These are phyloP conservation scores for Physocladia obscura DNA, from an alignment of 192 early-diverging fungal species.

Conservation along the genomic window DNA sequence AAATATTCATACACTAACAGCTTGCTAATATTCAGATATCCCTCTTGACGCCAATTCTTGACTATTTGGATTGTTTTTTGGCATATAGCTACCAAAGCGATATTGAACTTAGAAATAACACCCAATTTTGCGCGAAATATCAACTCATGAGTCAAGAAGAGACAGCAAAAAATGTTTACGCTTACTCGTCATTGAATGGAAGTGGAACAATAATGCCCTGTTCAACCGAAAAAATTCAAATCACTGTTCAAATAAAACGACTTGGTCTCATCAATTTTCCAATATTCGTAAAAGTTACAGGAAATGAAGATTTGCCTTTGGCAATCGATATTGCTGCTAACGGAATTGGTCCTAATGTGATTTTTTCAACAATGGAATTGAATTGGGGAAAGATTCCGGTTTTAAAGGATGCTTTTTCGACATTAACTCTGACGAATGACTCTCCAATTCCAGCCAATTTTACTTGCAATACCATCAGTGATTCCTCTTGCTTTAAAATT, in stretches of 20 bases:
- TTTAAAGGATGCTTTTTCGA: slow-evolving; percentile 25
- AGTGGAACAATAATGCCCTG: slow-evolving; percentile 51
- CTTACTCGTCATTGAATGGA: slow-evolving; percentile 42
- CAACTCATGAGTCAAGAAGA: slow-evolving; percentile 49
- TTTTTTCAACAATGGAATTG: slow-evolving; percentile 47
- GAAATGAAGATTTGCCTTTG: slow-evolving; percentile 41
- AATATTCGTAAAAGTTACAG: slow-evolving; percentile 48
- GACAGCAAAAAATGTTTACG: slow-evolving; percentile 40
- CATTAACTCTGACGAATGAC: slow-evolving; percentile 46
- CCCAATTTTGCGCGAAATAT: slow-evolving; percentile 48
- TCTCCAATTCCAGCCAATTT: slow-evolving; percentile 55
- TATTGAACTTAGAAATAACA: slow-evolving; percentile 49
- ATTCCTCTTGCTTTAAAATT: slow-evolving; percentile 46
- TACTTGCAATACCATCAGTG: slow-evolving; percentile 44
- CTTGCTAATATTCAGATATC: slow-evolving; percentile 42
- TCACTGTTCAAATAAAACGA: slow-evolving; percentile 48
- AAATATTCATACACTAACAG: neutral
- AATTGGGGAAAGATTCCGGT: slow-evolving; percentile 63
- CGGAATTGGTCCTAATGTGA: slow-evolving; percentile 57
- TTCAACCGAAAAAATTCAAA: slow-evolving; percentile 32
- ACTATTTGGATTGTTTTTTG: slow-evolving; percentile 56
- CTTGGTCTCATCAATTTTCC: slow-evolving; percentile 53
- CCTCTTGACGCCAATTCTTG: slow-evolving; percentile 34
- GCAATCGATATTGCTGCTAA: slow-evolving; percentile 45
- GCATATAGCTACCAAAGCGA: slow-evolving; percentile 39